These are phyloP conservation scores for Buxus sempervirens DNA, from an alignment of 164 flowering plant species.

Conservation along the genomic window DNA sequence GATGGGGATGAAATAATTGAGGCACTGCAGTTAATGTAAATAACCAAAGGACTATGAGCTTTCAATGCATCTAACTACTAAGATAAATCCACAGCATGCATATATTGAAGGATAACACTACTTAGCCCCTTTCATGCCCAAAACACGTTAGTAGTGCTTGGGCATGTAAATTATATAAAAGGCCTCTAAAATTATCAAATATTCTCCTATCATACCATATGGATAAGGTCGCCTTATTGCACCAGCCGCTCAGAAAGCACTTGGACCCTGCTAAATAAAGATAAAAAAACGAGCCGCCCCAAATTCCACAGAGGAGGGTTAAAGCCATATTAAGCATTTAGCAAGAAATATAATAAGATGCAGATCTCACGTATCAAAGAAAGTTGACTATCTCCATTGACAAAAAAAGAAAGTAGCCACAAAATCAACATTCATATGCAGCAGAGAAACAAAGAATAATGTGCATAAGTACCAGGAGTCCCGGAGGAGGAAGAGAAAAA, in stretches of 20 bases:
- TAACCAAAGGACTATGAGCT: not conserved
- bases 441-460: not conserved
- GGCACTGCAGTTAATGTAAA: not conserved
- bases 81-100: conserved; percentile 11
- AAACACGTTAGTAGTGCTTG: conserved; percentile 1
- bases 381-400: not conserved
- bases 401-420: not conserved
- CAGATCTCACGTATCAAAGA: not conserved
- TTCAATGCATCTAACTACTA: conserved; percentile 6
- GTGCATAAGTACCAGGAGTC: not conserved
- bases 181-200: conserved; percentile 43
- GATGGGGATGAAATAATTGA: not conserved
- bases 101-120: conserved; percentile 6
- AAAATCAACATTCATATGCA: not conserved
- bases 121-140: conserved; percentile 20
- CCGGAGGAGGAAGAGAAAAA: too few relatives aligned
- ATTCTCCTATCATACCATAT: conserved; percentile 83
- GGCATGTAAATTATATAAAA: conserved; percentile 22
- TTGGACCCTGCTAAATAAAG: conserved; percentile 66
- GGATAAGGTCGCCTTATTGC: conserved; percentile 36
- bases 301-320: conserved; percentile 35
- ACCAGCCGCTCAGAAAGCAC: conserved; percentile 64
- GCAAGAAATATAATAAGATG: conserved; percentile 10
- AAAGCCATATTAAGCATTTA: conserved; percentile 25
- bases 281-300: conserved; percentile 44